Conservation (phyloP, 306 rosid species). For the Delonix regia region DNA sequence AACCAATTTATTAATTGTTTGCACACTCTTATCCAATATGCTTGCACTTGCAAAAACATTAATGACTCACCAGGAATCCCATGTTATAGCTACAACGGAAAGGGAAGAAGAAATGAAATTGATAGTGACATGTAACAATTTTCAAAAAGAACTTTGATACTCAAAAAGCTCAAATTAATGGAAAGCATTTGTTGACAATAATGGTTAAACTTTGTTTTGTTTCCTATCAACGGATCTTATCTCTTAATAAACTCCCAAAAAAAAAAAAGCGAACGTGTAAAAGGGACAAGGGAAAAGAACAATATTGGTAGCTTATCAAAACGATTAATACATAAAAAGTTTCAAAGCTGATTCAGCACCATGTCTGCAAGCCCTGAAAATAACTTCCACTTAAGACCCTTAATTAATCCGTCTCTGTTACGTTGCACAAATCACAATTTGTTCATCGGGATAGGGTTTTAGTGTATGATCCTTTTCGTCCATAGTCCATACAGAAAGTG, state of each 20-base stretch:
- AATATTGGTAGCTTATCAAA: neutral
- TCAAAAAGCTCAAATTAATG: neutral
- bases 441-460: neutral
- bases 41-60: neutral
- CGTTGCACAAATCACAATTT: neutral
- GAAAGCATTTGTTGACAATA: conserved; percentile 11
- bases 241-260: neutral
- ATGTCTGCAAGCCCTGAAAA: neutral
- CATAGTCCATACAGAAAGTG: no score
- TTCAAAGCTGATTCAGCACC: no score
- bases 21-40: neutral
- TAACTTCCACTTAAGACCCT: neutral
- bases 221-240: neutral
- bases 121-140: conserved; percentile 18
- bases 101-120: neutral
- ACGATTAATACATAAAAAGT: neutral
- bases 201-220: neutral
- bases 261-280: neutral
- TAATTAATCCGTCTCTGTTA: neutral
- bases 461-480: no score
- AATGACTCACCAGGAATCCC: neutral
- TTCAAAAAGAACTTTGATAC: conserved; percentile 8
- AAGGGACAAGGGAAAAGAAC: neutral
- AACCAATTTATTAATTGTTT: no score
- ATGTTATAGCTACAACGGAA: conserved; percentile 1